phyloP scores from a whole-genome alignment of 805 yeast species.

The Yarrowia hollandica region DNA sequence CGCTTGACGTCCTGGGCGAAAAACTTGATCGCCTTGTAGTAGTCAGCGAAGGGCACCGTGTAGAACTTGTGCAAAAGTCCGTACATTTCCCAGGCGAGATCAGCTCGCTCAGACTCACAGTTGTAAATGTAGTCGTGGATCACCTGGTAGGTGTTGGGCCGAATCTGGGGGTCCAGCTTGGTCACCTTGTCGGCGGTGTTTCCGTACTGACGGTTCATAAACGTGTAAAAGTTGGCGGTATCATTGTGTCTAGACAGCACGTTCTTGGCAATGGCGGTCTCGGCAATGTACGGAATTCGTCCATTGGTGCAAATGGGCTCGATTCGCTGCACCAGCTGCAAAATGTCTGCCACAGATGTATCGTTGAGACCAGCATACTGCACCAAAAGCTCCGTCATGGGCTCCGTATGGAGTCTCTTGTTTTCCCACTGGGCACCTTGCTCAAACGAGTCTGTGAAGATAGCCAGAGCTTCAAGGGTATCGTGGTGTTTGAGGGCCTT shows the following conservation, averaged over 20 bases:
- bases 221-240: slow-evolving; percentile 43
- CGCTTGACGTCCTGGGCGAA: slow-evolving; percentile 52
- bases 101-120: slow-evolving; percentile 39
- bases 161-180: slow-evolving; percentile 3
- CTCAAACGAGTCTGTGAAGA: slow-evolving; percentile 43
- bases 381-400: slow-evolving; percentile 16
- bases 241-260: slow-evolving; percentile 41
- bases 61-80: slow-evolving; percentile 58
- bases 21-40: slow-evolving; percentile 57
- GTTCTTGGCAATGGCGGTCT: slow-evolving; percentile 41
- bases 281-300: slow-evolving; percentile 42
- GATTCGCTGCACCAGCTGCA: slow-evolving; percentile 39
- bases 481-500: slow-evolving; percentile 40
- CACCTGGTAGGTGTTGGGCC: slow-evolving; percentile 39
- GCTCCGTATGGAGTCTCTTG: slow-evolving; percentile 33
- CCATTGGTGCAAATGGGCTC: slow-evolving; percentile 37
- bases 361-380: slow-evolving; percentile 17
- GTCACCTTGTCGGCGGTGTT: slow-evolving; percentile 30
- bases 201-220: slow-evolving; percentile 47
- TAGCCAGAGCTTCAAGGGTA: slow-evolving; percentile 39
- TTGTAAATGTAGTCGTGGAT: slow-evolving; percentile 50
- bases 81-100: slow-evolving; percentile 60
- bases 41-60: slow-evolving; percentile 56
- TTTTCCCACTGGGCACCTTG: slow-evolving; percentile 50
- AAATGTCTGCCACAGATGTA: slow-evolving; percentile 4